Percentiles rank a stretch among this genome's conserved stretches.
These are phyloP conservation scores for Ceratobasidium sp. DNA, from an alignment of 1,284 basidiomycete species.

Conservation along the genomic window DNA sequence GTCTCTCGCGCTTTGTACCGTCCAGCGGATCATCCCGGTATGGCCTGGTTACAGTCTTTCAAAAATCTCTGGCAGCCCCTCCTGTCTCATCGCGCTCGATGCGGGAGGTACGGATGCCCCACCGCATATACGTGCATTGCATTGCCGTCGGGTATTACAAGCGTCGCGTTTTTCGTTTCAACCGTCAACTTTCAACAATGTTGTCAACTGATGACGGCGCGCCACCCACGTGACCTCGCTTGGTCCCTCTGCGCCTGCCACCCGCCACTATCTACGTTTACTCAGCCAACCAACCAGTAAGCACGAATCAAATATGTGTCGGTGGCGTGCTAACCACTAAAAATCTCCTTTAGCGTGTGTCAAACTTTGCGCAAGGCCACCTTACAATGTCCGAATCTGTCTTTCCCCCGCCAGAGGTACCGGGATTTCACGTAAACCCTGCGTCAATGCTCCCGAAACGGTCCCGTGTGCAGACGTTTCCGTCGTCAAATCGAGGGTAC, in stretches of 20 bases:
- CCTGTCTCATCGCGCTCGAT: neutral
- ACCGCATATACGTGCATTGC: neutral
- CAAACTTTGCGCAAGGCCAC: neutral
- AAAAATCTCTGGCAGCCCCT: neutral
- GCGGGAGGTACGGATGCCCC: neutral
- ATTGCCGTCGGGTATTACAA: too few species aligned
- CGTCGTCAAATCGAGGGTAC: neutral
- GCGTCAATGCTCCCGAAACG: conserved; percentile 5
- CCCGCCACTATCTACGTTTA: neutral
- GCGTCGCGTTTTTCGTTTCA: too few species aligned
- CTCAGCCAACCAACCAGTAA: neutral
- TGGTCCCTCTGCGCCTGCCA: neutral
- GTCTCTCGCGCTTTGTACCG: too few species aligned
- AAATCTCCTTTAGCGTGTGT: neutral
- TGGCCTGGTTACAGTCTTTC: neutral
- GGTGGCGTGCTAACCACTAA: neutral
- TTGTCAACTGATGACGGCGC: too few species aligned
- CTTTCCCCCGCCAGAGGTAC: conserved; percentile 18
- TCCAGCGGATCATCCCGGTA: neutral
- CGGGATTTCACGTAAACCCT: conserved; percentile 30
- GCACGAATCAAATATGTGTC: neutral
- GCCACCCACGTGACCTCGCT: conserved; percentile 3
- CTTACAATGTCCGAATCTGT: conserved; percentile 10
- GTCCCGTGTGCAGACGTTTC: conserved; percentile 22
- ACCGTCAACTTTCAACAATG: too few species aligned